A percentile compares a stretch with the other conserved stretches of the same genome.
phyloP scores from a whole-genome alignment of 2,329 filamentous ascomycete species.

The Xylariaceae sp. region DNA sequence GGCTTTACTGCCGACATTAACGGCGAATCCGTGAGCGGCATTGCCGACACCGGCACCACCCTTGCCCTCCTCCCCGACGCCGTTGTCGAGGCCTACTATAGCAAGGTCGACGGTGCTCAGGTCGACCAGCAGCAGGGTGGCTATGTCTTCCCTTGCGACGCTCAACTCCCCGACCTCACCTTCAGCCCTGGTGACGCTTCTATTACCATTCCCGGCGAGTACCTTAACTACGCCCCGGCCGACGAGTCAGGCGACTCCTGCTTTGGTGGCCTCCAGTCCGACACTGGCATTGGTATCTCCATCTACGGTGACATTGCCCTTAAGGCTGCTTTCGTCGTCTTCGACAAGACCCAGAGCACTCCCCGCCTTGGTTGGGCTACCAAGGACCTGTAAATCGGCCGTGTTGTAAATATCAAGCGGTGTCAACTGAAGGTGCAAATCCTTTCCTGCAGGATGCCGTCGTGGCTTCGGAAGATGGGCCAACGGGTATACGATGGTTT shows the following conservation, averaged over 20 bases:
- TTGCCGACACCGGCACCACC: slow-evolving; percentile 67
- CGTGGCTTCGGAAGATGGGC: neutral
- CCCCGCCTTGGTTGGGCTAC: slow-evolving; percentile 53
- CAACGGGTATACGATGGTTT: neutral
- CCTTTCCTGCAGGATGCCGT: neutral
- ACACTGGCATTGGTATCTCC: slow-evolving; percentile 47
- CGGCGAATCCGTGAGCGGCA: slow-evolving; percentile 46
- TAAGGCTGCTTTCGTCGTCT: slow-evolving; percentile 70
- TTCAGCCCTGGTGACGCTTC: slow-evolving; percentile 55
- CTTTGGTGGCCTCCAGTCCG: slow-evolving; percentile 70
- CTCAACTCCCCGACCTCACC: slow-evolving; percentile 55
- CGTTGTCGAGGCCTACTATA: slow-evolving; percentile 60
- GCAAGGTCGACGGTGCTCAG: slow-evolving; percentile 51
- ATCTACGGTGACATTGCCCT: slow-evolving; percentile 73
- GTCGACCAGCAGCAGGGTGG: slow-evolving; percentile 50
- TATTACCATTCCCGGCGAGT: slow-evolving; percentile 57
- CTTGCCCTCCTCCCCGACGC: slow-evolving; percentile 52
- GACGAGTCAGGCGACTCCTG: slow-evolving; percentile 55
- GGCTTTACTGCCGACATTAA: slow-evolving; percentile 41
- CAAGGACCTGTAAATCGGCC: slow-evolving; percentile 35
- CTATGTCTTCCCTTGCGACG: slow-evolving; percentile 59
- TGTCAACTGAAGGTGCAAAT: neutral
- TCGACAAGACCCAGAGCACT: slow-evolving; percentile 51
- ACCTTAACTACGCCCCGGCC: slow-evolving; percentile 57
- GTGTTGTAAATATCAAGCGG: neutral